Conservation (phyloP, 805 yeast genomes). For the Schwanniomyces vanrijiae region DNA sequence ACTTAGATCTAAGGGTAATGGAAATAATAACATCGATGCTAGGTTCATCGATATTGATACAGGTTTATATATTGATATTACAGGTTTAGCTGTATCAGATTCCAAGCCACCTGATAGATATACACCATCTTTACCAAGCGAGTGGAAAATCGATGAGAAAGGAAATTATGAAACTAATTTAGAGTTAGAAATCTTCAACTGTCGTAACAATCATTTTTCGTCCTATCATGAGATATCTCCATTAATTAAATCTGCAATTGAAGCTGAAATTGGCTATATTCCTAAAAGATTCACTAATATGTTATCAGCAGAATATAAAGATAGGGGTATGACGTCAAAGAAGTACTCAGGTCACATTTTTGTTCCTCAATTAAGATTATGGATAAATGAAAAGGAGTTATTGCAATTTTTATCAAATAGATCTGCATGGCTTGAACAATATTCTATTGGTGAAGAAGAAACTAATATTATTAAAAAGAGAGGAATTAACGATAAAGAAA, state of each 20-base stretch:
- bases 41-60: slow-evolving; percentile 52
- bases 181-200: slow-evolving; percentile 31
- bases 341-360: slow-evolving; percentile 44
- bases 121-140: slow-evolving; percentile 16
- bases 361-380: slow-evolving; percentile 51
- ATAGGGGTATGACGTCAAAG: slow-evolving; percentile 25
- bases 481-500: slow-evolving; percentile 19
- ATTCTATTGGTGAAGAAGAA: slow-evolving; percentile 3
- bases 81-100: slow-evolving; percentile 38
- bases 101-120: slow-evolving; percentile 26
- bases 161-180: slow-evolving; percentile 21
- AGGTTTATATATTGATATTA: slow-evolving; percentile 43
- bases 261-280: slow-evolving; percentile 35
- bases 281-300: slow-evolving; percentile 30
- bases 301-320: slow-evolving; percentile 29
- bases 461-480: background rate
- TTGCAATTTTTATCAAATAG: slow-evolving; percentile 17
- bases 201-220: slow-evolving; percentile 38
- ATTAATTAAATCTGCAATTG: slow-evolving; percentile 27
- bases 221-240: slow-evolving; percentile 31
- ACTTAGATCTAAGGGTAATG: slow-evolving; percentile 38
- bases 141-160: slow-evolving; percentile 11
- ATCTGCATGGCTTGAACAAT: slow-evolving; percentile 22
- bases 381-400: slow-evolving; percentile 39
- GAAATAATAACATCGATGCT: slow-evolving; percentile 55